Evolutionary conservation across 441 rosid species (phyloP).

Genomic region (Aquilaria agallochum): DNA sequence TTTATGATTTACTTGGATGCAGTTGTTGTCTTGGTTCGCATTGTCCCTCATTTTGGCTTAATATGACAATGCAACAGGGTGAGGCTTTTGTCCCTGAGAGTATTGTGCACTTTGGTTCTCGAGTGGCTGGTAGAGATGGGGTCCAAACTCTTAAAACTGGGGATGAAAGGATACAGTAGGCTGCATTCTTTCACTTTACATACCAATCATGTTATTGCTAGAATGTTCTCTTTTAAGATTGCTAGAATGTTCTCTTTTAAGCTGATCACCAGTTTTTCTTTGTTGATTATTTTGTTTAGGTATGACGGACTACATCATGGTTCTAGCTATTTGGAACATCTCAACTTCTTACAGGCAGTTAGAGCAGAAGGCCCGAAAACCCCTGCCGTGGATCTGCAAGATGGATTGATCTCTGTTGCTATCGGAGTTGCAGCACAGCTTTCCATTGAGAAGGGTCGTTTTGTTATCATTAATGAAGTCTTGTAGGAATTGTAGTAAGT

Average conservation of each 20-base stretch:
- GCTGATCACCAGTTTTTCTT: background rate
- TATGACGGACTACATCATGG: conserved; percentile 93
- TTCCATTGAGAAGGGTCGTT: conserved; percentile 69
- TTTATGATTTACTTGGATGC: no score
- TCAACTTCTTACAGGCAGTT: conserved; percentile 62
- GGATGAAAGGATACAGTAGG: conserved; percentile 75
- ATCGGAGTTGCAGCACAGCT: conserved; percentile 97
- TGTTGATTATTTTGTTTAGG: conserved; percentile 23
- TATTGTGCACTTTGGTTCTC: conserved; percentile 58
- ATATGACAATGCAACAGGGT: conserved; percentile 42
- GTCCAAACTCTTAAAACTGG: conserved; percentile 65
- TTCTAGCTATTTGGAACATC: conserved; percentile 92
- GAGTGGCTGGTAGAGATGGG: conserved; percentile 62
- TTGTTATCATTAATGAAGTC: conserved; percentile 67
- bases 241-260: background rate
- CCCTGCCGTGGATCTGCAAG: conserved; percentile 75
- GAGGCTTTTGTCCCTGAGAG: conserved; percentile 94
- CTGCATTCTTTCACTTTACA: conserved; percentile 2
- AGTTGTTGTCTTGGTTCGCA: background rate
- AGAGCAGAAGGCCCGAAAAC: conserved; percentile 41
- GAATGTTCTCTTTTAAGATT: background rate
- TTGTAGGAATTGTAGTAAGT: conserved; percentile 20
- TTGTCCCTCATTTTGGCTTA: background rate
- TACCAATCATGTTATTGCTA: background rate
- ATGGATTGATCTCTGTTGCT: conserved; percentile 90